A percentile compares a stretch with the other conserved stretches of the same genome.
phyloP scores from a whole-genome alignment of 768 basidiomycete species.

The Suillus bovinus region DNA sequence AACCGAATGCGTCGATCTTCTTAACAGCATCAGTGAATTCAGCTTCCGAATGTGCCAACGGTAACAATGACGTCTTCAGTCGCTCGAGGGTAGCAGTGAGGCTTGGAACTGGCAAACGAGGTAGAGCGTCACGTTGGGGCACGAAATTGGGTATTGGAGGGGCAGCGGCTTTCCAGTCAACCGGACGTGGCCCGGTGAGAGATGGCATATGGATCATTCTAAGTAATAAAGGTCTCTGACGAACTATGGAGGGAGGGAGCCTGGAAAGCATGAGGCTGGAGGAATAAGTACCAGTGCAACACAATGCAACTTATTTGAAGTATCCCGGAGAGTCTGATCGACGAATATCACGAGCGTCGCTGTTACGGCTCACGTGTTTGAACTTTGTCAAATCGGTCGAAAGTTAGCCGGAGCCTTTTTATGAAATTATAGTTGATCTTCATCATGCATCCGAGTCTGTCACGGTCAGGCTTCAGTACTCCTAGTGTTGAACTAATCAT shows the following conservation, averaged over 20 bases:
- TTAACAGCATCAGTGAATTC: slow-evolving; percentile 55
- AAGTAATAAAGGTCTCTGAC: too few relatives aligned
- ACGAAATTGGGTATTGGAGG: slow-evolving; percentile 68
- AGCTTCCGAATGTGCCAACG: slow-evolving; percentile 64
- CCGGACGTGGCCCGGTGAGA: slow-evolving; percentile 40
- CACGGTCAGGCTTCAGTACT: too few relatives aligned
- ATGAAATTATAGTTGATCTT: neutral
- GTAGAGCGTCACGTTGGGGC: slow-evolving; percentile 56
- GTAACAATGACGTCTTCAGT: slow-evolving; percentile 69
- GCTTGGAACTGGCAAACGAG: slow-evolving; percentile 73
- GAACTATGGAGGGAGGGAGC: neutral
- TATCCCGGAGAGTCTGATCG: neutral
- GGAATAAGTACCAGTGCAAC: neutral
- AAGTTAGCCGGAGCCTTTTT: neutral
- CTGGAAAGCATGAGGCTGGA: neutral
- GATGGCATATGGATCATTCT: slow-evolving; percentile 1
- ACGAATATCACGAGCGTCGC: neutral
- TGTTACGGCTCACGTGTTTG: neutral
- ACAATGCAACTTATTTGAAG: neutral
- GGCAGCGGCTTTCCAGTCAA: slow-evolving; percentile 72
- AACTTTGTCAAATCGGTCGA: too few relatives aligned
- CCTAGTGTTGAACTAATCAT: neutral
- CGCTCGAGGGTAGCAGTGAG: slow-evolving; percentile 64
- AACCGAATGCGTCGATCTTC: slow-evolving; percentile 70
- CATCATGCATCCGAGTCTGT: too few relatives aligned